These are phyloP conservation scores for Eucalyptus fibrosa DNA, from an alignment of 345 rosid species.

Conservation along the genomic window DNA sequence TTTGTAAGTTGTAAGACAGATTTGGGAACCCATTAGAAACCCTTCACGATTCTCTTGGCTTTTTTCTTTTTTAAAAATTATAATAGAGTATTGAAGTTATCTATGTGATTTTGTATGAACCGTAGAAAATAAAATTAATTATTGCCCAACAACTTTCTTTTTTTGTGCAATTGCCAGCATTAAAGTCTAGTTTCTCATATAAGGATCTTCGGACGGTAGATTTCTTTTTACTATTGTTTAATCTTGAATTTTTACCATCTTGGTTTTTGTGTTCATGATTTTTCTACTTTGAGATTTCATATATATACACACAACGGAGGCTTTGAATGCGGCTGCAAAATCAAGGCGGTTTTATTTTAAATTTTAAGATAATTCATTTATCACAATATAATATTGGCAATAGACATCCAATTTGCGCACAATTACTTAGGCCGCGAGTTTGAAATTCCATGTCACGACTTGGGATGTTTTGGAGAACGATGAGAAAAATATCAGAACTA, in stretches of 20 bases:
- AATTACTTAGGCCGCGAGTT: not conserved
- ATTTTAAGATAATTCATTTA: not conserved
- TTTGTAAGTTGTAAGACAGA: not conserved
- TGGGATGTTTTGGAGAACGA: not conserved
- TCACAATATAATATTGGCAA: not conserved
- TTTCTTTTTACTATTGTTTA: not conserved
- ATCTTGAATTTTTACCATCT: not conserved
- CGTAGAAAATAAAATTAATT: not conserved
- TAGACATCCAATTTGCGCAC: not conserved
- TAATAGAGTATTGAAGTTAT: not conserved
- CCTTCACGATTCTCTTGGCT: not conserved
- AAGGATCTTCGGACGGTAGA: not conserved
- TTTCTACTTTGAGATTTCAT: not conserved
- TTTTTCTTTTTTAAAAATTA: not conserved
- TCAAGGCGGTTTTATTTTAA: not conserved
- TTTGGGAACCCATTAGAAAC: not conserved
- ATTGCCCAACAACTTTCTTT: not conserved
- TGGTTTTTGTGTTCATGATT: not conserved
- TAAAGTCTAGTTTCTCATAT: not conserved
- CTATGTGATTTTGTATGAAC: not conserved
- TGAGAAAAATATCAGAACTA: not conserved
- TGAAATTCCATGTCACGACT: not conserved
- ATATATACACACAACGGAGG: not conserved
- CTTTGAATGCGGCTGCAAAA: not conserved
- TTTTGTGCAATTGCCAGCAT: not conserved